A percentile compares a stretch with the other conserved stretches of the same genome.
Conservation (phyloP, 2,329 filamentous ascomycete species). For the Xenoacremonium recifei region DNA sequence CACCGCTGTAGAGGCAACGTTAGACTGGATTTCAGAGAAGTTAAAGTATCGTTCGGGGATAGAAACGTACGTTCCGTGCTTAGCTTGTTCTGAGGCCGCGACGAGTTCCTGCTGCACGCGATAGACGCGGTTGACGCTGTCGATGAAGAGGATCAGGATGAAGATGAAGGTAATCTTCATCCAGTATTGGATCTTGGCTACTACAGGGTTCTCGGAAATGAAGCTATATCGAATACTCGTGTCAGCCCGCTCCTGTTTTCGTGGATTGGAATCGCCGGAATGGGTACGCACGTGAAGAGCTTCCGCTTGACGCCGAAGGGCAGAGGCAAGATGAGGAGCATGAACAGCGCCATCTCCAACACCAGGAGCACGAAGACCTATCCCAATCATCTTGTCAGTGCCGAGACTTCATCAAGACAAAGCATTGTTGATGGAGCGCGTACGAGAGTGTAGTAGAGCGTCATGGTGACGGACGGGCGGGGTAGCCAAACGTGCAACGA, state of each 20-base stretch:
- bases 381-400: conserved; percentile 24
- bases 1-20: conserved; percentile 43
- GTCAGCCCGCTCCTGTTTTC: conserved; percentile 6
- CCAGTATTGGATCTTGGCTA: conserved; percentile 95
- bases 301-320: conserved; percentile 83
- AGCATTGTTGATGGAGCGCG: conserved; percentile 16
- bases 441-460: conserved; percentile 58
- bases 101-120: conserved; percentile 89
- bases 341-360: conserved; percentile 79
- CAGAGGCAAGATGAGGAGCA: conserved; percentile 79
- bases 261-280: too few species aligned
- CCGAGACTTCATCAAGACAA: neutral
- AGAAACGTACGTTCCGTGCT: conserved; percentile 44
- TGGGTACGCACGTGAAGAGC: conserved; percentile 66
- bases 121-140: conserved; percentile 94
- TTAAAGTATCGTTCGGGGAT: neutral
- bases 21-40: conserved; percentile 1
- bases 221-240: conserved; percentile 69
- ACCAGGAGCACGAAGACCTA: conserved; percentile 83
- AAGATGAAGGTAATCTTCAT: conserved; percentile 99
- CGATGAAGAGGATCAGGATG: conserved; percentile 95
- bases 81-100: conserved; percentile 60
- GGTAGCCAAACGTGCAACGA: conserved; percentile 3
- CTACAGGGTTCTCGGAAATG: conserved; percentile 80
- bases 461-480: conserved; percentile 44